Evolutionary conservation across 2,329 filamentous ascomycete genomes (phyloP), one percentile per base, ranked within the genome.

Genomic region (Aspergillus flavus): DNA sequence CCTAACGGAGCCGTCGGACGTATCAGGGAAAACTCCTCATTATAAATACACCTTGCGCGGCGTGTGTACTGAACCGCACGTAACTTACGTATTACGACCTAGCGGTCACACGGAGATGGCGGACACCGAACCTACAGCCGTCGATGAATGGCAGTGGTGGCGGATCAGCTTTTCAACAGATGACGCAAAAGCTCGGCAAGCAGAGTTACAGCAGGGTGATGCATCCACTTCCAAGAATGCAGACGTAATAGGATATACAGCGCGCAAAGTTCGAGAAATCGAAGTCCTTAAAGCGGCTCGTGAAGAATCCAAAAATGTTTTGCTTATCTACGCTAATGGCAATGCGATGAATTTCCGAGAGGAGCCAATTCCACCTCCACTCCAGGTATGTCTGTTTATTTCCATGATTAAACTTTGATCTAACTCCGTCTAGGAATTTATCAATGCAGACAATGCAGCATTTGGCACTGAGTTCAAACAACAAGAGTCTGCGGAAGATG

Each of bases 301-400:
- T 28, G 79, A 82, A 41, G 86, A 88, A 66, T 80, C 81, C 58
- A 79, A 75, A 36, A 81, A 79, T 10, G 85, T 83, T 2, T 73
- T 89, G 1, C 80, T 89, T 11, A 83, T 89, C 3, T 89, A 89
- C 71, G 87, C 86, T 23, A 86, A 82, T 68, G 81, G 85, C 26
- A 76, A 76, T 61, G 81, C 82, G 23, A 69, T 82, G 61, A 72
- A 71, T 28, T 73, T 75, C 55, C 66, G 70, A 52, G 71, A 70
- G 23, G 72, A 71, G 9, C 67, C 73, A 36, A 66, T 75, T 30
- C 79, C 79, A 1, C 60, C 70, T 26, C 68, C 76, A 56, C 72
- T 82, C 58, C 74, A 78, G 69, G 79, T 81, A 73, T 67, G 71
- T 53, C 12, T 32, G 45, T 12, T 12, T 10, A 48, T 30, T 11